A percentile compares a stretch with the other conserved stretches of the same genome.
phyloP scores from a whole-genome alignment of 768 basidiomycete genomes.

The Asterophora lycoperdoides region DNA sequence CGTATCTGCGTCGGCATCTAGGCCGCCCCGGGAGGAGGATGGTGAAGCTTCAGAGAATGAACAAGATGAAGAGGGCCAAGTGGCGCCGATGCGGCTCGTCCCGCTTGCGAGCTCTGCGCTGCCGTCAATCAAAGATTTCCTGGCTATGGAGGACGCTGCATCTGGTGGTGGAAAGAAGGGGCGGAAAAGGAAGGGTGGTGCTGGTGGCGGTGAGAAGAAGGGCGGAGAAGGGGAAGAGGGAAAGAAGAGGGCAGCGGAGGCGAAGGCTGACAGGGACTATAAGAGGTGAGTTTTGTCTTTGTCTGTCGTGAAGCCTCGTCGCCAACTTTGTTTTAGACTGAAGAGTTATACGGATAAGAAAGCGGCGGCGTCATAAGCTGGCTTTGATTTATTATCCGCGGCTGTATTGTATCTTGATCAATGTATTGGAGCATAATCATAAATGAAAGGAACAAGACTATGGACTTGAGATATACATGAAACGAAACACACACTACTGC shows the following conservation, averaged over 20 bases:
- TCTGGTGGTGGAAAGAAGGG: slow-evolving; percentile 59
- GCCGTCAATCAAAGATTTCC: slow-evolving; percentile 78
- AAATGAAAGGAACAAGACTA: neutral
- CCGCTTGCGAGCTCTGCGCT: slow-evolving; percentile 78
- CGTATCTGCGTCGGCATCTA: slow-evolving; percentile 5
- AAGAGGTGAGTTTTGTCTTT: slow-evolving; percentile 42
- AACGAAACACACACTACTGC: slow-evolving; percentile 5
- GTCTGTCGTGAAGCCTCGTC: neutral
- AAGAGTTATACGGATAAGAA: slow-evolving; percentile 44
- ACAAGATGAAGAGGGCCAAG: slow-evolving; percentile 38
- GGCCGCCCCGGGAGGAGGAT: slow-evolving; percentile 13
- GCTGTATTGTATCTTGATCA: neutral
- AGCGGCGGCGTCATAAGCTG: slow-evolving; percentile 9
- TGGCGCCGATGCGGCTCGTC: slow-evolving; percentile 52
- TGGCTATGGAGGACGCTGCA: slow-evolving; percentile 71
- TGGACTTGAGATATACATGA: neutral
- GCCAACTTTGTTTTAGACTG: slow-evolving; percentile 24
- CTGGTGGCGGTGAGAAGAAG: slow-evolving; percentile 39
- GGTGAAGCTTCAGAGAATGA: slow-evolving; percentile 7
- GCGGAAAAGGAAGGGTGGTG: slow-evolving; percentile 51
- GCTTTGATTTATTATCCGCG: neutral
- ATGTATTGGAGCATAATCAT: neutral
- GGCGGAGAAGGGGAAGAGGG: slow-evolving; percentile 32
- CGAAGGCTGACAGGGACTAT: slow-evolving; percentile 53
- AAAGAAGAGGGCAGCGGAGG: slow-evolving; percentile 38